phyloP scores from a whole-genome alignment of 1,284 basidiomycete species.

The Sporisorium sorghi region DNA sequence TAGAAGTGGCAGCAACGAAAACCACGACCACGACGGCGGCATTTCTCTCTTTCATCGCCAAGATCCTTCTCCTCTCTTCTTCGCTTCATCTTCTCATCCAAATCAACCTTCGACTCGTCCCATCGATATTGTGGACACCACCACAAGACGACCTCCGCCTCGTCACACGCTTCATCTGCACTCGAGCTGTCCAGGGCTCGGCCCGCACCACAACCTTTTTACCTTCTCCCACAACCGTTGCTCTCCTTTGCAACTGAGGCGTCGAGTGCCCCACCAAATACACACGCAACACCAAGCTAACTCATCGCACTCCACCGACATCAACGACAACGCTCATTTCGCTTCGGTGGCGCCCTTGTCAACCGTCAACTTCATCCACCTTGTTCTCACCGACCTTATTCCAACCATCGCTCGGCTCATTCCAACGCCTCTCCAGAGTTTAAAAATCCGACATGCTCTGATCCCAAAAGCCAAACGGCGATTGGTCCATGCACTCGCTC shows the following conservation, averaged over 20 bases:
- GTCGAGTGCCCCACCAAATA: constrained; percentile 3
- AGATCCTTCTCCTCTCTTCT: too few relatives aligned
- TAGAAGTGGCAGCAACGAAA: too few relatives aligned
- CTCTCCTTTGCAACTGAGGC: not conserved
- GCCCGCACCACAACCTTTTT: not conserved
- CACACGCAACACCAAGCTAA: not conserved
- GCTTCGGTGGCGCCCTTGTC: too few relatives aligned
- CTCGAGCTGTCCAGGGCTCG: not conserved
- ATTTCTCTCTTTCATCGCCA: too few relatives aligned
- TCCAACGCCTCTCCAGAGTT: not conserved
- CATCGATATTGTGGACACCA: not conserved
- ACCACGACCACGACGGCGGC: too few relatives aligned
- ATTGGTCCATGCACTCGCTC: not conserved
- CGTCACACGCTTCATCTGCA: not conserved
- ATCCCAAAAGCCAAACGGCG: not conserved
- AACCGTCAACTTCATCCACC: not conserved
- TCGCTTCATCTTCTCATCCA: not conserved
- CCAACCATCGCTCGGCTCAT: constrained; percentile 1
- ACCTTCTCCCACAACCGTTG: not conserved
- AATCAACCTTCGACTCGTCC: too few relatives aligned
- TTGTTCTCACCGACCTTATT: not conserved
- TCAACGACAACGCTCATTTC: not conserved
- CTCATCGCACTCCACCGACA: constrained; percentile 4
- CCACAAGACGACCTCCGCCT: not conserved
- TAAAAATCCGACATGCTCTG: constrained; percentile 8